Conservation (phyloP, 2,329 filamentous ascomycete genomes). For the Penicillium sp. region DNA sequence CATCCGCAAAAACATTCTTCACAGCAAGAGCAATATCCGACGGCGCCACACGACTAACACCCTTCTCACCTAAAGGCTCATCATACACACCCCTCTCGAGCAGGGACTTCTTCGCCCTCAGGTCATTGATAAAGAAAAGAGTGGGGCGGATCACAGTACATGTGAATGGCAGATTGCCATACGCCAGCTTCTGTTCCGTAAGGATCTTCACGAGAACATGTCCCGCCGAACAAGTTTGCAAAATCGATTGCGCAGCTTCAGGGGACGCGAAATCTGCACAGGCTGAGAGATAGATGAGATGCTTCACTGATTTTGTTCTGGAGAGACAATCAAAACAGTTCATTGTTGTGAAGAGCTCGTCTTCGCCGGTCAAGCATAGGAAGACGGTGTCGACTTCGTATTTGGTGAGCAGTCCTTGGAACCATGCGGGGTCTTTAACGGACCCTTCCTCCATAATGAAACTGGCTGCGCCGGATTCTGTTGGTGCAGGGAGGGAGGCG, state of each 20-base stretch:
- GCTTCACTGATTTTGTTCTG: neutral
- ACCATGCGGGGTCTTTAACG: neutral
- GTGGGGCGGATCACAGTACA: neutral
- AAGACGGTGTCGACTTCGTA: constrained; percentile 1
- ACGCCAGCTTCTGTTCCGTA: neutral
- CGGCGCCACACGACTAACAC: neutral
- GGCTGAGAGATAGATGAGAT: neutral
- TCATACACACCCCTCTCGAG: neutral
- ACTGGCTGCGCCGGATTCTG: neutral
- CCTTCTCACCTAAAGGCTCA: neutral
- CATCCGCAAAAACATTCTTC: neutral
- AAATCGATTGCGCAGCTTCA: neutral
- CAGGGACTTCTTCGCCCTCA: neutral
- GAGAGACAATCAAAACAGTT: neutral
- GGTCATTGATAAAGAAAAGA: constrained; percentile 1
- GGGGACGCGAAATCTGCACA: neutral
- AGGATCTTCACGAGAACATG: neutral
- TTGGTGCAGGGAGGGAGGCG: neutral
- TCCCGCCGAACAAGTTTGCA: neutral
- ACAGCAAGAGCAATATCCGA: neutral
- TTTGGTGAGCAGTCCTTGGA: neutral
- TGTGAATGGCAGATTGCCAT: neutral
- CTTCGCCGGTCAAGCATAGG: neutral
- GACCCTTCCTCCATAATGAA: neutral
- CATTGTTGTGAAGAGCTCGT: constrained; percentile 3